Base-by-base conservation (phyloP, 352 stramenopile species). In the Pythium dissotocum region DNA sequence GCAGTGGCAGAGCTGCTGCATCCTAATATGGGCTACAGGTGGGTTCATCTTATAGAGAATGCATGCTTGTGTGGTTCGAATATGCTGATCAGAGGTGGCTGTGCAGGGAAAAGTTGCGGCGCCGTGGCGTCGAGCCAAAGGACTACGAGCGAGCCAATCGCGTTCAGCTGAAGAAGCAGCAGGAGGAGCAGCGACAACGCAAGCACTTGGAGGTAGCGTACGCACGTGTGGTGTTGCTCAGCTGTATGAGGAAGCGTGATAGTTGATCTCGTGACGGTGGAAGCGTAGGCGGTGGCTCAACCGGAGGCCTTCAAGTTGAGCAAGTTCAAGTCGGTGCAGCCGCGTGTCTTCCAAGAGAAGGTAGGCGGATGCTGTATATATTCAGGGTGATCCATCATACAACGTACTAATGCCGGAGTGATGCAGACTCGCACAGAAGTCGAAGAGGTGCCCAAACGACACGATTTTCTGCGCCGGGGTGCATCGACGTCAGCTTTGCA, bases 61-160 rank as follows among this genome's bases (percentile, higher is more conserved):
- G 14, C 40, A 4, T 9, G 12, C 10, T 48, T 26, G 14, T 49
- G 1, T 26, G 16, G 42, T 26, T 49, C 14, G 14, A 18, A 2
- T 26, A 6, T 24, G 5, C 42, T 49, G 6, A 49, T 26, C 14
- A 49, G 61, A 4, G 49, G 14, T 33, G 38, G 6, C 9, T 24
- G 5, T 13, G 36, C 55, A 93, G 82, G 26, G 82, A 90, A 70
- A 78, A 90, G 69, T 71, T 86, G 58, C 70, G 77, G 42, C 81
- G 79, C 28, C 75, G 61, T 57, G 85, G 85, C 21, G 76, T 89
- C 7, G 76, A 66, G 30, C 82, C 82, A 9, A 89, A 77, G 36
- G 73, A 93, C 64, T 91, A 78, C 59, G 80, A 90, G 52, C 76
- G 81, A 2, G 78, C 82, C 24, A 93, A 93, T 66, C 87, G 88